Evolutionary conservation across 2,329 filamentous ascomycete species (phyloP).

Genomic region (Colletotrichum sp.): DNA sequence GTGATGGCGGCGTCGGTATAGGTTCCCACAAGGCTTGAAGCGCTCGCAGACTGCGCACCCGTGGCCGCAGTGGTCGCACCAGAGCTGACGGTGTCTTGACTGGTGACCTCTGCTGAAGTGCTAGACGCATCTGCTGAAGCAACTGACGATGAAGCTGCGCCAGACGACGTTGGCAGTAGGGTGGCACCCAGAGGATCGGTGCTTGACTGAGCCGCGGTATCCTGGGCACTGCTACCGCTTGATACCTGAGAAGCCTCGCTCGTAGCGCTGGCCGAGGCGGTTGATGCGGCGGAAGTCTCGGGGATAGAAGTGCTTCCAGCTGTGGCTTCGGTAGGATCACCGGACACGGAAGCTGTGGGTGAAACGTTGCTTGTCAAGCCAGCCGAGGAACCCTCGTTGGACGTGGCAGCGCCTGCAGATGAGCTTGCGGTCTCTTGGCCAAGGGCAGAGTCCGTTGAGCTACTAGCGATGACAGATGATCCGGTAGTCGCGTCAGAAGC

Average conservation of each 20-base stretch:
- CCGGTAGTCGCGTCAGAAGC: background rate
- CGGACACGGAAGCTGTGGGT: background rate
- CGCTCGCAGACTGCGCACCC: background rate
- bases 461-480: background rate
- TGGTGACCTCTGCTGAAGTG: background rate
- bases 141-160: background rate
- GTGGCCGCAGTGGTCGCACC: background rate
- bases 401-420: background rate
- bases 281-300: background rate
- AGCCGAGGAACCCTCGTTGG: background rate
- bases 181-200: background rate
- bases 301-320: background rate
- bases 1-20: background rate
- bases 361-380: background rate
- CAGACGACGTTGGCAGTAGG: background rate
- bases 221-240: background rate
- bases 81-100: background rate
- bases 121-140: background rate
- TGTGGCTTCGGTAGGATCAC: background rate
- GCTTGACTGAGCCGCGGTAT: background rate
- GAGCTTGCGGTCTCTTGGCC: background rate
- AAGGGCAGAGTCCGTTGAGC: background rate
- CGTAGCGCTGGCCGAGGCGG: background rate
- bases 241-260: background rate
- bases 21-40: background rate